These are phyloP conservation scores for Quercus tomentella DNA, from an alignment of 331 rosid genomes.

Conservation along the genomic window DNA sequence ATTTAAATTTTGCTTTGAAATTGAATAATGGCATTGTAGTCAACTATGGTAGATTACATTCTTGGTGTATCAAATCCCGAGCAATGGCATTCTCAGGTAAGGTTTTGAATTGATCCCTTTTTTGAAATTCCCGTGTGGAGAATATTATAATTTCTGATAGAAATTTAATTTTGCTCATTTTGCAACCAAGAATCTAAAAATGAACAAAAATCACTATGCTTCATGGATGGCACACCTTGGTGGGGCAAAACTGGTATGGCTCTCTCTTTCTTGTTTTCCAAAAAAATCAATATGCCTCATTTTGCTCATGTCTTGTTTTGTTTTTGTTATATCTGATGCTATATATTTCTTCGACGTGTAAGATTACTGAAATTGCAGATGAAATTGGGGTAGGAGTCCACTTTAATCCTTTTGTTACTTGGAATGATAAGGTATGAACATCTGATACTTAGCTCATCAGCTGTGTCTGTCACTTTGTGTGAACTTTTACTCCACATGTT, in stretches of 20 bases:
- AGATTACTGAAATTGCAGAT: slow-evolving; percentile 81
- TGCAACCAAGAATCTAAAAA: slow-evolving; percentile 60
- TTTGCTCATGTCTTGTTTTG: background rate
- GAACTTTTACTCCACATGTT: background rate
- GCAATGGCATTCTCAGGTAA: slow-evolving; percentile 88
- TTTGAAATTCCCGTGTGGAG: slow-evolving; percentile 6
- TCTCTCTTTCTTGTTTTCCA: slow-evolving; percentile 6
- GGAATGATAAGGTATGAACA: slow-evolving; percentile 71
- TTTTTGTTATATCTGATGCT: slow-evolving; percentile 6
- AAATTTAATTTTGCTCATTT: background rate
- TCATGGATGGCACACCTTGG: slow-evolving; percentile 78
- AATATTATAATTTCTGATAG: background rate
- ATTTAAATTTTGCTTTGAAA: slow-evolving; percentile 1
- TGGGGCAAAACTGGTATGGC: slow-evolving; percentile 73
- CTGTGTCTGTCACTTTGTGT: slow-evolving; percentile 1
- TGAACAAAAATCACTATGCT: slow-evolving; percentile 85
- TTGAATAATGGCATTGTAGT: slow-evolving; percentile 40
- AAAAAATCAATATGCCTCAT: no score
- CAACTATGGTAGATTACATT: slow-evolving; percentile 76
- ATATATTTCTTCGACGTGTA: slow-evolving; percentile 21
- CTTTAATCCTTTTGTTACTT: slow-evolving; percentile 83
- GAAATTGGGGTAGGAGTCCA: slow-evolving; percentile 86
- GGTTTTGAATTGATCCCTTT: slow-evolving; percentile 6
- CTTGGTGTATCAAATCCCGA: slow-evolving; percentile 81
- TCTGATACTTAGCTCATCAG: background rate